These are phyloP conservation scores for Aeschynomene evenia DNA, from an alignment of 306 rosid species.

Conservation along the genomic window DNA sequence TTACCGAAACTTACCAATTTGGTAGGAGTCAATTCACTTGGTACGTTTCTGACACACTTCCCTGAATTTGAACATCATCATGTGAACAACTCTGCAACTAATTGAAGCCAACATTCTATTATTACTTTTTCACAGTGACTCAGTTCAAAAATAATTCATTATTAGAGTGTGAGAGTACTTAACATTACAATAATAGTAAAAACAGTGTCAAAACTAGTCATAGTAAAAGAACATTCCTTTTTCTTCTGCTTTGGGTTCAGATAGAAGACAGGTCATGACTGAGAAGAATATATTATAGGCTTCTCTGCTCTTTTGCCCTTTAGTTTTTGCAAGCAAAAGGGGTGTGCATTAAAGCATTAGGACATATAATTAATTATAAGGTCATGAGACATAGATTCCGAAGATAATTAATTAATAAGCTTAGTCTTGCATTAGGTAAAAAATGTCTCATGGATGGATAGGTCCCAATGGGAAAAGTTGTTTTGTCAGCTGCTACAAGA, in stretches of 20 bases:
- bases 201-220: neutral
- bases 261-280: neutral
- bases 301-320: neutral
- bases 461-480: slow-evolving; percentile 2
- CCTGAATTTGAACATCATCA: neutral
- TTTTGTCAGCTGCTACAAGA: neutral
- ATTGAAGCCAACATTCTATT: neutral
- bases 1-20: neutral
- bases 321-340: slow-evolving; percentile 1
- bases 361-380: neutral
- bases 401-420: neutral
- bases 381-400: neutral
- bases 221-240: neutral
- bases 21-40: neutral
- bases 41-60: neutral
- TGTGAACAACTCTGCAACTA: neutral
- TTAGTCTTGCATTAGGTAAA: neutral
- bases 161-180: neutral
- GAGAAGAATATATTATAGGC: neutral
- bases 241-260: neutral
- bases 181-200: neutral
- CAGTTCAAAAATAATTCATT: neutral
- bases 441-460: neutral
- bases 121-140: neutral
- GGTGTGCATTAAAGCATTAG: neutral